These are phyloP conservation scores for Blastomyces percursus DNA, from an alignment of 2,329 filamentous ascomycete genomes.

Conservation along the genomic window DNA sequence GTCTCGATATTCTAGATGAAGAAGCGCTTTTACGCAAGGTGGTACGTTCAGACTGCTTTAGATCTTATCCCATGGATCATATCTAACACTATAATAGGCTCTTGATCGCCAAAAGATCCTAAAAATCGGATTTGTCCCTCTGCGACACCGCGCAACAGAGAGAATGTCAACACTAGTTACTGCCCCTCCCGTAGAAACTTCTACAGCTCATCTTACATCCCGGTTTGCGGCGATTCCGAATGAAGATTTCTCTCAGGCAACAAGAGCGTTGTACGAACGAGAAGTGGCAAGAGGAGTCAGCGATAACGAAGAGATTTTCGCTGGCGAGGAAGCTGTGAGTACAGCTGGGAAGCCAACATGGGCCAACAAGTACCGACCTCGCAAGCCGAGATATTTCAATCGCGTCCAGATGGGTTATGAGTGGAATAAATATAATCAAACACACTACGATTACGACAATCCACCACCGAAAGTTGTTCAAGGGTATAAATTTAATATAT, in stretches of 20 bases:
- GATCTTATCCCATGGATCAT: not conserved
- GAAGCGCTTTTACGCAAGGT: constrained; percentile 47
- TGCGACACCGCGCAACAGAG: constrained; percentile 36
- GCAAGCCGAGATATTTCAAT: constrained; percentile 96
- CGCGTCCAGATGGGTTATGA: constrained; percentile 98
- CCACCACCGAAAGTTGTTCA: constrained; percentile 96
- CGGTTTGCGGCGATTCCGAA: constrained; percentile 59
- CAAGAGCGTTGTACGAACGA: constrained; percentile 79
- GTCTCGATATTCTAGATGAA: constrained; percentile 48
- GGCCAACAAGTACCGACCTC: constrained; percentile 73
- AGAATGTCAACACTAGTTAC: constrained; percentile 24
- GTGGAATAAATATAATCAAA: constrained; percentile 99
- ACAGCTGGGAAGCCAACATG: constrained; percentile 58
- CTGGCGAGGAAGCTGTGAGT: constrained; percentile 70
- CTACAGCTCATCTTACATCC: constrained; percentile 46
- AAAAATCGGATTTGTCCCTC: constrained; percentile 58
- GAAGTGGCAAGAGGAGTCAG: constrained; percentile 83
- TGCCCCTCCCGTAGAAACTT: constrained; percentile 31
- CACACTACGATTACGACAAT: constrained; percentile 97
- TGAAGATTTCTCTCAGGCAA: constrained; percentile 76
- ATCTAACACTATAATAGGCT: constrained; percentile 24
- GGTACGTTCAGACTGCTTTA: constrained; percentile 26
- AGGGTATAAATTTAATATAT: constrained; percentile 99
- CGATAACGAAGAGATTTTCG: constrained; percentile 93
- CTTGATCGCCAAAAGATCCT: constrained; percentile 50